These are phyloP conservation scores for Logfia minima DNA, from an alignment of 129 eudicot genomes.

Conservation along the genomic window DNA sequence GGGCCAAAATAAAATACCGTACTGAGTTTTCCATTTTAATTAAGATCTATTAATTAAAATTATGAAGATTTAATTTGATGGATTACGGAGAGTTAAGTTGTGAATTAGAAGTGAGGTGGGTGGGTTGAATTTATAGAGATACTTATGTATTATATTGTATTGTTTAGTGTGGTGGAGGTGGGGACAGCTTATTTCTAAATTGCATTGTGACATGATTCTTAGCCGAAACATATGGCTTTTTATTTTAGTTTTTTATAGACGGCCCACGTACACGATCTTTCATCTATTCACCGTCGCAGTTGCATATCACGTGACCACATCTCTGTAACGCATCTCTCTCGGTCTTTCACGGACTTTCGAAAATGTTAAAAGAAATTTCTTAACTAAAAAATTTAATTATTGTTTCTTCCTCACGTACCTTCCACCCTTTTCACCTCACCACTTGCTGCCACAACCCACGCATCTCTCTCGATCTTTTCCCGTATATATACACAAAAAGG, in stretches of 20 bases:
- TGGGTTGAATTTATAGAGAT: slow-evolving; percentile 32
- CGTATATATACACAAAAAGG: too few species aligned
- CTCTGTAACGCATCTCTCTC: too few species aligned
- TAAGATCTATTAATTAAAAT: background rate
- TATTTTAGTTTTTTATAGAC: background rate
- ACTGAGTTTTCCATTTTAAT: slow-evolving; percentile 11
- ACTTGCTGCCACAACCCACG: too few species aligned
- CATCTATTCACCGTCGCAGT: too few species aligned
- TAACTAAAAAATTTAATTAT: too few species aligned
- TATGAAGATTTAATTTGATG: too few species aligned
- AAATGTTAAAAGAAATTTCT: too few species aligned
- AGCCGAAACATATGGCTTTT: background rate
- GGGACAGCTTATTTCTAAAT: background rate
- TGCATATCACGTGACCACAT: too few species aligned
- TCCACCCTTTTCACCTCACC: too few species aligned
- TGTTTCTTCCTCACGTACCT: too few species aligned
- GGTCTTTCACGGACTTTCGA: too few species aligned
- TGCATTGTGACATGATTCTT: background rate
- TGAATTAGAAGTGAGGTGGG: slow-evolving; percentile 14
- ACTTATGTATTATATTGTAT: background rate
- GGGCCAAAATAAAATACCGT: background rate
- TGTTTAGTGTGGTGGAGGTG: background rate
- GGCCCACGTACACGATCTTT: background rate
- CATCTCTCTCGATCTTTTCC: too few species aligned
- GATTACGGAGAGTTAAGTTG: background rate